A percentile compares a stretch with the other conserved stretches of the same genome.
phyloP scores from a whole-genome alignment of 1,284 basidiomycete genomes.

The Cutaneotrichosporon daszewskae region DNA sequence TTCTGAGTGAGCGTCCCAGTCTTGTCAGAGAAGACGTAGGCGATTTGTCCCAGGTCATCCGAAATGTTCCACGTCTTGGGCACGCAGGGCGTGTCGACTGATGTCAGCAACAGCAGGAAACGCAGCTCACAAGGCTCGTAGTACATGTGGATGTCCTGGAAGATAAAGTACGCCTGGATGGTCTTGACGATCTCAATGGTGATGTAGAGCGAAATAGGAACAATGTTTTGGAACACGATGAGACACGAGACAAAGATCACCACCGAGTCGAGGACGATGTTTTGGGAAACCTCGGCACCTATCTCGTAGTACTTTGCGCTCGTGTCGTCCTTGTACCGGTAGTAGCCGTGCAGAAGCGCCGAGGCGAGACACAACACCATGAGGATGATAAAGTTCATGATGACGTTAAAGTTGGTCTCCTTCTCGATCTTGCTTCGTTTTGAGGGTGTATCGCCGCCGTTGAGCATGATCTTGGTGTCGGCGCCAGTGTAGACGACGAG shows the following conservation, averaged over 20 bases:
- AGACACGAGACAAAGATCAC: slow-evolving; percentile 85
- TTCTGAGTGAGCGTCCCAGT: slow-evolving; percentile 94
- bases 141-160: slow-evolving; percentile 97
- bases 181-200: slow-evolving; percentile 97
- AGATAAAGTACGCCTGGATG: slow-evolving; percentile 94
- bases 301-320: slow-evolving; percentile 70
- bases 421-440: slow-evolving; percentile 95
- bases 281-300: slow-evolving; percentile 59
- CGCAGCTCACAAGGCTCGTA: slow-evolving; percentile 59
- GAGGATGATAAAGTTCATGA: slow-evolving; percentile 85
- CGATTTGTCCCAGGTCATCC: slow-evolving; percentile 95
- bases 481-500: slow-evolving; percentile 89
- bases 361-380: slow-evolving; percentile 69
- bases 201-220: slow-evolving; percentile 94
- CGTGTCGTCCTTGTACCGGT: slow-evolving; percentile 59
- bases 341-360: slow-evolving; percentile 48
- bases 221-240: slow-evolving; percentile 95
- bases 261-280: slow-evolving; percentile 66
- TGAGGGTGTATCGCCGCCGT: slow-evolving; percentile 79
- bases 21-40: slow-evolving; percentile 97
- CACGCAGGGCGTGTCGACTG: slow-evolving; percentile 74
- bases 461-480: slow-evolving; percentile 98
- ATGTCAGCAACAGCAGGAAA: background rate
- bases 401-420: slow-evolving; percentile 79
- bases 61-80: slow-evolving; percentile 99